Evolutionary conservation across 1,284 basidiomycete genomes (phyloP).

Genomic region (Cryptococcus hybrid): DNA sequence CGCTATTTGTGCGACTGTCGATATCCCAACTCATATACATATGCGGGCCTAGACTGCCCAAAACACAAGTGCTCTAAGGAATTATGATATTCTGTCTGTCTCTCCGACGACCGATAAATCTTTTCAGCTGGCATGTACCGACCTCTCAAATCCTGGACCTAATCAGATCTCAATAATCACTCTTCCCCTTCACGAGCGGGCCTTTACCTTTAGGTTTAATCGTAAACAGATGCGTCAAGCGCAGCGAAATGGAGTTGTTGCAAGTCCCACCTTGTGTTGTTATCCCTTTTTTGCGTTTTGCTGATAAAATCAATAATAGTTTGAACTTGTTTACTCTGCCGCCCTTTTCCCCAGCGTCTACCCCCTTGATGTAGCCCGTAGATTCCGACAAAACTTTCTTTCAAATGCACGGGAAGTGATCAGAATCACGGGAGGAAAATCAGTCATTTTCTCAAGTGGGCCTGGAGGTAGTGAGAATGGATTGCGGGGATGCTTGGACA

Average conservation of each 20-base stretch:
- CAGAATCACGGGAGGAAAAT: slow-evolving; percentile 45
- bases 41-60: slow-evolving; percentile 27
- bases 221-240: slow-evolving; percentile 46
- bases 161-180: slow-evolving; percentile 27
- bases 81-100: slow-evolving; percentile 46
- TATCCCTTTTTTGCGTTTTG: not conserved
- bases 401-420: slow-evolving; percentile 48
- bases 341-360: slow-evolving; percentile 36
- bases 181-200: slow-evolving; percentile 36
- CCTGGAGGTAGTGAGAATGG: slow-evolving; percentile 30
- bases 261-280: slow-evolving; percentile 32
- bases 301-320: slow-evolving; percentile 22
- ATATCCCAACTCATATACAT: not conserved
- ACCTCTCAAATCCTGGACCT: slow-evolving; percentile 44
- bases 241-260: slow-evolving; percentile 48
- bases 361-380: slow-evolving; percentile 23
- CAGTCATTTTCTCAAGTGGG: slow-evolving; percentile 47
- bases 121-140: slow-evolving; percentile 46
- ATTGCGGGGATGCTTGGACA: slow-evolving; percentile 41
- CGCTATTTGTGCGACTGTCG: no score
- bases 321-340: slow-evolving; percentile 47
- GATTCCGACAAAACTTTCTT: slow-evolving; percentile 47
- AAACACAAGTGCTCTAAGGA: slow-evolving; percentile 32
- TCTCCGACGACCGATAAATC: slow-evolving; percentile 46
- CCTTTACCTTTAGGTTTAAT: slow-evolving; percentile 44